Conservation (phyloP, 2,329 filamentous ascomycete species). For the Cercospora nicotianae region DNA sequence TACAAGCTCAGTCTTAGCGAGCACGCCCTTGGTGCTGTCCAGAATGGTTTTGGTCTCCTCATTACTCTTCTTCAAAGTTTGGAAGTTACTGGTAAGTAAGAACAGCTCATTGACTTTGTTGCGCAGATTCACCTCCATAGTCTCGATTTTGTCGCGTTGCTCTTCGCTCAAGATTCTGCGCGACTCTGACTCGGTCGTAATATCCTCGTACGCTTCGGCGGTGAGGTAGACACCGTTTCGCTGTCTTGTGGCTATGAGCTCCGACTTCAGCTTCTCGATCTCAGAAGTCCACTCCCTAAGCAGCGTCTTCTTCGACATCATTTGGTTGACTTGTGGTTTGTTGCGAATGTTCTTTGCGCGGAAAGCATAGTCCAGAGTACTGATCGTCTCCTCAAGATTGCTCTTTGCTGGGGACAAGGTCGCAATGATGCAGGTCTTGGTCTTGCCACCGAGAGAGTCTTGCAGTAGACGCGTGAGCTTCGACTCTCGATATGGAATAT, state of each 20-base stretch:
- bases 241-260: conserved; percentile 87
- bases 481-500: conserved; percentile 92
- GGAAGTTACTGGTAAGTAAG: conserved; percentile 80
- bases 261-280: conserved; percentile 91
- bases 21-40: conserved; percentile 74
- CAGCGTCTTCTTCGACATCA: conserved; percentile 89
- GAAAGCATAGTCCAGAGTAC: conserved; percentile 96
- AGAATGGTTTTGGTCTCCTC: conserved; percentile 71
- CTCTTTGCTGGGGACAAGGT: conserved; percentile 92
- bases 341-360: conserved; percentile 98
- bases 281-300: conserved; percentile 86
- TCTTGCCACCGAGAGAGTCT: conserved; percentile 91
- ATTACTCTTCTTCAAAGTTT: conserved; percentile 84
- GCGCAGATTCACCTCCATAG: conserved; percentile 82
- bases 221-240: conserved; percentile 94
- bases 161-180: conserved; percentile 88
- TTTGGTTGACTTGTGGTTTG: conserved; percentile 91
- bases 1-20: conserved; percentile 86
- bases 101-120: conserved; percentile 95
- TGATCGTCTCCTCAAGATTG: conserved; percentile 97
- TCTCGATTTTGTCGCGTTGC: conserved; percentile 87
- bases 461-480: conserved; percentile 93
- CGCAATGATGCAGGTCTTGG: conserved; percentile 98
- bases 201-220: conserved; percentile 83
- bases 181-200: conserved; percentile 89